Evolutionary conservation across 192 early-diverging fungal species (phyloP), one percentile per base, ranked within the genome.

Genomic region (Coemansia sp.): DNA sequence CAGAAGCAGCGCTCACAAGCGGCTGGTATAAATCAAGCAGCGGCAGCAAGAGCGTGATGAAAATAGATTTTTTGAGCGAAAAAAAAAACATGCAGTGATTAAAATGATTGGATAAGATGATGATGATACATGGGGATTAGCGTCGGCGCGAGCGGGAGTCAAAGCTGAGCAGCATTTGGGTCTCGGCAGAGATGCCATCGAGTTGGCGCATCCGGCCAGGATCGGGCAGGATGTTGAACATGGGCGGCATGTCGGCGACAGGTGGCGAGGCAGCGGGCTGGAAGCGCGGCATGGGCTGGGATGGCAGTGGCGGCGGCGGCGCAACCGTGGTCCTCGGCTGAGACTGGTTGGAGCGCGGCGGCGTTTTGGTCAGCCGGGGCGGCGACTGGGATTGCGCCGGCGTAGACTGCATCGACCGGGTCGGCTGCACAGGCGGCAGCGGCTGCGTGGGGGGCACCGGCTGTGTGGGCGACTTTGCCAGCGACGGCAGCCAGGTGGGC

Each of bases 151-250:
- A 11, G 9, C 34, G 46, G 1, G 70, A 44, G 14, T 67, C 58
- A 60, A 75, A 75, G 46, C 44, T 68, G 17, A 75, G 58, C 40
- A 75, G 61, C 72, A 75, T 75, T 26, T 64, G 72, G 1, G 64
- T 62, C 25, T 75, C 72, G 8, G 72, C 61, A 12, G 65, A 67
- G 4, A 75, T 67, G 11, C 20, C 25, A 14, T 61, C 59, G 9
- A 59, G 28, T 8, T 58, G 40, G 15, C 35, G 34, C 23, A 43
- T 52, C 44, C 35, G 44, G 19, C 42, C 7, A 21, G 12, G 11
- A 6, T 17, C 4, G 5, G 45, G 56, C 32, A 40, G 14, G 8
- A 23, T 20, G n/a, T 21, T 17, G 15, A 48, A 47, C 19, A 58
- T 48, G 3, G 34, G 47, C 14, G 48, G 48, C 57, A 62, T 62